These are phyloP conservation scores for Xylariales sp. DNA, from an alignment of 2,329 filamentous ascomycete genomes.

Conservation along the genomic window DNA sequence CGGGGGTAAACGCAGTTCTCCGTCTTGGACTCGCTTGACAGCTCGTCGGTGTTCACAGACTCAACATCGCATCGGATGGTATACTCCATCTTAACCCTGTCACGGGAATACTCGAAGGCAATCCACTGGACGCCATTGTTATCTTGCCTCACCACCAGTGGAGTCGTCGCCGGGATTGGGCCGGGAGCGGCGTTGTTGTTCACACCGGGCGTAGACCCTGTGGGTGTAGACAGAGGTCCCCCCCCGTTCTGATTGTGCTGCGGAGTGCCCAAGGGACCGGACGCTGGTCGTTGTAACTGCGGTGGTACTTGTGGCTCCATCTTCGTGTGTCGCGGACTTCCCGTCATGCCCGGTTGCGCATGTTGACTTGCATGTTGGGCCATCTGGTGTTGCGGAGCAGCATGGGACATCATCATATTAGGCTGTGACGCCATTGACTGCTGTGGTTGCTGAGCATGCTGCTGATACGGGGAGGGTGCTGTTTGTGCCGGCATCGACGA, in stretches of 20 bases:
- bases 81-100: conserved; percentile 99
- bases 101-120: conserved; percentile 94
- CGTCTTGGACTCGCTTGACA: conserved; percentile 86
- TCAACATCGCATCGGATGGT: conserved; percentile 97
- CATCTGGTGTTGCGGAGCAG: conserved; percentile 53
- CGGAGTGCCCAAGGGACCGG: conserved; percentile 43
- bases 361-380: conserved; percentile 55
- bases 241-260: conserved; percentile 37
- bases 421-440: conserved; percentile 61
- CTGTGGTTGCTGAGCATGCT: conserved; percentile 51
- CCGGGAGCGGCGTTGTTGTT: conserved; percentile 92
- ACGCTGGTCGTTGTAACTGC: conserved; percentile 55
- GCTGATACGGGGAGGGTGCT: conserved; percentile 55
- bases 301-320: conserved; percentile 58
- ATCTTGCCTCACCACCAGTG: conserved; percentile 88
- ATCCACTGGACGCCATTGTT: conserved; percentile 98
- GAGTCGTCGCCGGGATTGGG: conserved; percentile 93
- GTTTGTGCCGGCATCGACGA: conserved; percentile 63
- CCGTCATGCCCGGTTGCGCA: conserved; percentile 50
- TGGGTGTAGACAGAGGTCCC: conserved; percentile 39
- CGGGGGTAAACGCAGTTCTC: conserved; percentile 98
- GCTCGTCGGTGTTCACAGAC: conserved; percentile 84
- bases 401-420: conserved; percentile 63
- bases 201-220: conserved; percentile 49
- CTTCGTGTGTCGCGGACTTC: conserved; percentile 57